Conservation (phyloP, 2,329 filamentous ascomycete species). For the Aspergillus sojae region DNA sequence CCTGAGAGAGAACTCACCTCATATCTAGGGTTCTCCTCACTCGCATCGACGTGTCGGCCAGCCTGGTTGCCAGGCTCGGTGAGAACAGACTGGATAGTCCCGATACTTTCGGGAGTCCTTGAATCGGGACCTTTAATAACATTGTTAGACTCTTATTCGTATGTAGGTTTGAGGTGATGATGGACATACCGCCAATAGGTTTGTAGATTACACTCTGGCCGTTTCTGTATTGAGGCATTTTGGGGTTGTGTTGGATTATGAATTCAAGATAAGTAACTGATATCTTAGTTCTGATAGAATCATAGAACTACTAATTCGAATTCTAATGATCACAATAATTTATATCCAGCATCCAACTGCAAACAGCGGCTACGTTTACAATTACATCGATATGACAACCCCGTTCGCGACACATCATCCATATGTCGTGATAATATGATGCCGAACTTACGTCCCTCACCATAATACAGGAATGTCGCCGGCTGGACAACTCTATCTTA, state of each 20-base stretch:
- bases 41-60: not conserved
- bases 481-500: no score
- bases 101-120: not conserved
- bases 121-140: not conserved
- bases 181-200: not conserved
- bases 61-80: not conserved
- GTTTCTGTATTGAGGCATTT: conserved; percentile 1
- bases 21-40: not conserved
- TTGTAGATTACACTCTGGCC: not conserved
- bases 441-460: not conserved
- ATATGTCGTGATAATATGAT: not conserved
- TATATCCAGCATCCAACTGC: accelerated
- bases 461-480: no score
- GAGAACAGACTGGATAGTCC: not conserved
- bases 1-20: not conserved
- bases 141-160: not conserved
- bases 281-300: not conserved
- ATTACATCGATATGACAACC: no score
- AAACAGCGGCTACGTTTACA: no score
- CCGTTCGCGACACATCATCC: no score
- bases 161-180: no score
- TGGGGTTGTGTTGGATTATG: not conserved
- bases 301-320: no score
- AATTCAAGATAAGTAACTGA: not conserved
- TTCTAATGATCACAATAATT: not conserved